Base-by-base conservation (phyloP, 176 grass and related monocot species). In the Melocanna baccifera region DNA sequence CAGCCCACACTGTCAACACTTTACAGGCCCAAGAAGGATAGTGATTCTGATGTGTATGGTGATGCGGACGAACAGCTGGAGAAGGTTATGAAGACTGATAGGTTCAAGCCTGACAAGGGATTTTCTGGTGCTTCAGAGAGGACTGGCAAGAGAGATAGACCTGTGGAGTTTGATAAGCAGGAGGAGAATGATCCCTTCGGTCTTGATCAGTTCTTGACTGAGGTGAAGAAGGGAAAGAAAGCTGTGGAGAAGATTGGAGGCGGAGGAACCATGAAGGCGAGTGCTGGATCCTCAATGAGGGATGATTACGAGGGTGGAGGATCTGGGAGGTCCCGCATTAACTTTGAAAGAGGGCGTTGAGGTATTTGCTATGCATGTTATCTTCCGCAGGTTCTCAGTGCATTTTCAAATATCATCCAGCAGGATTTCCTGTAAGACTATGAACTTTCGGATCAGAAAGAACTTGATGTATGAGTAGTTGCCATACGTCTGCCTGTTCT, bases 221-320 rank as follows among this genome's bases (percentile, higher is more conserved):
- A 98, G 74, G 93, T 98, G 62, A 96, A 98, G 87, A 95, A 95
- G 75, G 96, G 96, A 40, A 98, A 95, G 86, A 98, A 98, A 82
- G 86, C 91, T 55, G 91, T 98, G 13, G 93, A 98, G 78, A 98
- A 98, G 88, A 94, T 98, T 53, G 93, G 96, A 56, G 86, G 91
- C 1, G 89, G 93, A 75, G 96, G 96, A 77, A 89, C 87, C 58
- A 98, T 98, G 96, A 95, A 94, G 85, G 96, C 96, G 26, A 98
- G 96, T 82, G 96, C 78, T 56, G 96, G 96, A 1, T 95, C 93
- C 62, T 93, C 96, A 15, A 87, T 90, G 78, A 98, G 93, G 69
- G 89, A 95, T 89, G 96, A 95, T 67, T 92, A 92, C 7, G 96
- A 90, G 57, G 85, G 85, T 62, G 96, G 96, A 32, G 92, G 95